Base-by-base conservation (phyloP, 495 filamentous ascomycete species). In the Xylaria intraflava region DNA sequence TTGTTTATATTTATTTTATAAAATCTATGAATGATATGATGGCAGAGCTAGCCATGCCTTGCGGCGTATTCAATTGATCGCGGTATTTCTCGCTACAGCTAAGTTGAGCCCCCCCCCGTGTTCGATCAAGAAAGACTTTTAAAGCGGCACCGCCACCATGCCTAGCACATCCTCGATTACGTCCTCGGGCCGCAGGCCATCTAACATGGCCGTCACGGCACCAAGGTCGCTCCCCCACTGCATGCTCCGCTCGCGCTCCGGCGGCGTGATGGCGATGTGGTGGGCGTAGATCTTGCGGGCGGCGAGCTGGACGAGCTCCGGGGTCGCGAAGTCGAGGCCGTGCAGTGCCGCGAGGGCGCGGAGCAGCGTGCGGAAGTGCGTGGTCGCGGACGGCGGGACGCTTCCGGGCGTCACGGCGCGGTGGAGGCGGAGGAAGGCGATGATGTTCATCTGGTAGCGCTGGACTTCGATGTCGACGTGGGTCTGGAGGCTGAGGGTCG, bases 281-380 rank as follows among this genome's bases (percentile, higher is more conserved):
- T 98, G 94, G 23, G 83, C 78, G 60, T 94, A 97, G 11, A 95
- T 81, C 72, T 97, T 99, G 53, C 79, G 82, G n/a, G 83, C 83
- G 3, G 93, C 94, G 44, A 99, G 72, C 17, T 75, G 80, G 10
- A 95, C 83, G 19, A 99, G 77, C 3, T 89, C 86, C 0, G 94
- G 93, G 2, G 93, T 90, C 2, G 89, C 80, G 61, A 84, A 96
- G 48, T 83, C 78, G 16, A 93, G 70, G 11, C 83, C 84, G 68
- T 97, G 91, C 9, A 98, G 70, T 2, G 87, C 79, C 16, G 93
- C 89, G n/a, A 98, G 78, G 50, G 77, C 81, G 75, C 76, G 78
- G 52, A 80, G 69, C 22, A 96, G 75, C 45, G 70, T 70, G 45
- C 79, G 73, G 50, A 97, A 86, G 57, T 95, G 86, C 38, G 78